These are phyloP conservation scores for Immersiporthe knoxdaviesiana DNA, from an alignment of 2,329 filamentous ascomycete genomes.

Conservation along the genomic window DNA sequence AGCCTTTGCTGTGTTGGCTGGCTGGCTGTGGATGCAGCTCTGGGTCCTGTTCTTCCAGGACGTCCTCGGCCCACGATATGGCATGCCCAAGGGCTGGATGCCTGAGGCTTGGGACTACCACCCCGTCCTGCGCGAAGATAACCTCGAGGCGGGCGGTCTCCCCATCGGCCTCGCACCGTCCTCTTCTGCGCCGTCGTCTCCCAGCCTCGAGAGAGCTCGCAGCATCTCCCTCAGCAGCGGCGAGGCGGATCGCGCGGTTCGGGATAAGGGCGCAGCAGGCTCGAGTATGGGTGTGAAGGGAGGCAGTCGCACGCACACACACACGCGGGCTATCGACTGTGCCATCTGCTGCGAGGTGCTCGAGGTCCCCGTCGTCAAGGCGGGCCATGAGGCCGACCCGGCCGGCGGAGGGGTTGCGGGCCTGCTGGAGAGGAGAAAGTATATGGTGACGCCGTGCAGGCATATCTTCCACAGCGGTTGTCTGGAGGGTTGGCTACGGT, in stretches of 20 bases:
- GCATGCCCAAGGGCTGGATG: constrained; percentile 70
- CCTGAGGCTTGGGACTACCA: constrained; percentile 94
- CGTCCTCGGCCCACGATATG: constrained; percentile 85
- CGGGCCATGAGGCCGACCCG: constrained; percentile 53
- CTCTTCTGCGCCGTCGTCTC: constrained; percentile 36
- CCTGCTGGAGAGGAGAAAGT: constrained; percentile 77
- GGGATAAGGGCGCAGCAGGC: constrained; percentile 35
- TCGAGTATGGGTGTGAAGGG: constrained; percentile 32
- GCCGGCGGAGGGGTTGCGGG: constrained; percentile 60
- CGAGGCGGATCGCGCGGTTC: constrained; percentile 35
- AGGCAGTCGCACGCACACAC: constrained; percentile 35
- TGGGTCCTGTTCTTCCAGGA: constrained; percentile 80
- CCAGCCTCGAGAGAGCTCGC: constrained; percentile 39
- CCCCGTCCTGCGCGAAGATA: constrained; percentile 82
- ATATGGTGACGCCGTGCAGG: constrained; percentile 97
- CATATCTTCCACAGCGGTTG: constrained; percentile 95
- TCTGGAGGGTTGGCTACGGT: constrained; percentile 94
- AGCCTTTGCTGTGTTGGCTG: constrained; percentile 66
- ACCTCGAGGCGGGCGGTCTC: constrained; percentile 75
- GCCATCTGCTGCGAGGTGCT: constrained; percentile 93
- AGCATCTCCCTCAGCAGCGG: constrained; percentile 34
- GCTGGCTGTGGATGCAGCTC: constrained; percentile 88
- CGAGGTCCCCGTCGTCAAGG: constrained; percentile 79
- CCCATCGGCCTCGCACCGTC: constrained; percentile 70
- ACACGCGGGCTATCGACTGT: constrained; percentile 73